Evolutionary conservation across 1,284 basidiomycete species (phyloP).

Genomic region (Naganishia liquefaciens): DNA sequence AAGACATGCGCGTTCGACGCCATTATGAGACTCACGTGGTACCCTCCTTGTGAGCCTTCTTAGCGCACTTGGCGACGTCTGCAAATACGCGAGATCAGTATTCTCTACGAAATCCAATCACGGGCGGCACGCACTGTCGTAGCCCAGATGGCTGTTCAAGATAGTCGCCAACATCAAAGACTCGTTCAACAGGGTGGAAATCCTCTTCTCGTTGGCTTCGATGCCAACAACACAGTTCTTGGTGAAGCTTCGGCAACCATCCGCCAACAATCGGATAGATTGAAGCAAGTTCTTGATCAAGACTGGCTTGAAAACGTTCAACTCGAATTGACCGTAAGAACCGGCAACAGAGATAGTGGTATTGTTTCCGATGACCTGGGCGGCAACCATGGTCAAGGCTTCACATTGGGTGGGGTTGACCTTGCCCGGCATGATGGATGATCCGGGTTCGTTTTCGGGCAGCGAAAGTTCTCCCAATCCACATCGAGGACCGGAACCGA

Average conservation of each 20-base stretch:
- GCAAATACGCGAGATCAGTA: slow-evolving; percentile 18
- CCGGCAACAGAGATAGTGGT: slow-evolving; percentile 90
- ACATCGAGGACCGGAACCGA: slow-evolving; percentile 96
- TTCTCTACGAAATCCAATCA: neutral
- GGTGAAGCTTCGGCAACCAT: slow-evolving; percentile 91
- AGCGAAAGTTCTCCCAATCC: slow-evolving; percentile 92
- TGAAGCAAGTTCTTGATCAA: slow-evolving; percentile 97
- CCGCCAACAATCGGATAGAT: slow-evolving; percentile 88
- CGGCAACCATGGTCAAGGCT: slow-evolving; percentile 97
- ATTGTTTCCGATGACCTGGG: slow-evolving; percentile 98
- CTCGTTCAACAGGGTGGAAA: slow-evolving; percentile 86
- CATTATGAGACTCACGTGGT: slow-evolving; percentile 61
- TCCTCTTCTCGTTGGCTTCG: slow-evolving; percentile 91
- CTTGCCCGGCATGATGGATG: slow-evolving; percentile 99
- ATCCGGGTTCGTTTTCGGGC: slow-evolving; percentile 98
- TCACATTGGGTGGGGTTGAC: slow-evolving; percentile 99
- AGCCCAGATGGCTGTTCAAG: slow-evolving; percentile 87
- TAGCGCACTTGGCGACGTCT: slow-evolving; percentile 98
- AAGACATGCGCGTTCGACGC: neutral
- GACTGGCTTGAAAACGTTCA: slow-evolving; percentile 99
- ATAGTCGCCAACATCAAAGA: slow-evolving; percentile 95
- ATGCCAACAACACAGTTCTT: slow-evolving; percentile 97
- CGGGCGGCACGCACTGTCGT: slow-evolving; percentile 72
- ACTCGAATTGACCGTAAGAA: slow-evolving; percentile 95
- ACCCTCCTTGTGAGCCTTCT: slow-evolving; percentile 99